Conservation (phyloP, 768 basidiomycete genomes). For the Suillus brevipes region DNA sequence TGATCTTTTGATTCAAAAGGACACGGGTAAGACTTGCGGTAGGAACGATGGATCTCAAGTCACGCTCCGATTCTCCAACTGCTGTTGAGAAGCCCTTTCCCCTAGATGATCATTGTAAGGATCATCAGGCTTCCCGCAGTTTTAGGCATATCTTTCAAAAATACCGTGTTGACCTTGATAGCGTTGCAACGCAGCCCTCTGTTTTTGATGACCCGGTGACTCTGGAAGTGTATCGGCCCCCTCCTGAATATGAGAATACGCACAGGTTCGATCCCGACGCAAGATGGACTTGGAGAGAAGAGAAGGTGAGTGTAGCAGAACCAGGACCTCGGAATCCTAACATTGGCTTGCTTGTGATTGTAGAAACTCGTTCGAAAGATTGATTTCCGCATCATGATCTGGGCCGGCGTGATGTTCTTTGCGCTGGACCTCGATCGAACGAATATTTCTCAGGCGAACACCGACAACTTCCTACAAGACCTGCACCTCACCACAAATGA, state of each 20-base stretch:
- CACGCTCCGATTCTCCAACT: not conserved
- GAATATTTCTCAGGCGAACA: conserved; percentile 66
- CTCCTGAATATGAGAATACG: conserved; percentile 55
- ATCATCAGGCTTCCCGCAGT: conserved; percentile 12
- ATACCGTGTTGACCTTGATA: conserved; percentile 42
- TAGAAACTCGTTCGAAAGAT: conserved; percentile 58
- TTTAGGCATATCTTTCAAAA: conserved; percentile 34
- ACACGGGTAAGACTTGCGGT: not conserved
- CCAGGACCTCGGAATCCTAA: not conserved
- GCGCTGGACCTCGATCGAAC: conserved; percentile 56
- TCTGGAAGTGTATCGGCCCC: conserved; percentile 52
- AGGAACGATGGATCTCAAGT: not conserved
- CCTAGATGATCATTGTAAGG: conserved; percentile 34
- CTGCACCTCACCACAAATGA: conserved; percentile 61
- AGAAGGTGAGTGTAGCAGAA: conserved; percentile 40
- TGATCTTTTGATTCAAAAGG: conserved; percentile 1
- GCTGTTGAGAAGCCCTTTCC: conserved; percentile 18
- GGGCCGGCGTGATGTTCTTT: conserved; percentile 67
- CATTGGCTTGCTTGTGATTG: conserved; percentile 2
- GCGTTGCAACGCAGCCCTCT: conserved; percentile 59
- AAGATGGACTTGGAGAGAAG: conserved; percentile 73
- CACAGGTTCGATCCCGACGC: conserved; percentile 65
- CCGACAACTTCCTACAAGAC: conserved; percentile 67
- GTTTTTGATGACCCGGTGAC: conserved; percentile 60
- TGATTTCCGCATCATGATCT: conserved; percentile 59